A percentile compares a stretch with the other conserved stretches of the same genome.
Evolutionary conservation across 192 early-diverging fungal species (phyloP).

Genomic region (Backusella psychrophila): DNA sequence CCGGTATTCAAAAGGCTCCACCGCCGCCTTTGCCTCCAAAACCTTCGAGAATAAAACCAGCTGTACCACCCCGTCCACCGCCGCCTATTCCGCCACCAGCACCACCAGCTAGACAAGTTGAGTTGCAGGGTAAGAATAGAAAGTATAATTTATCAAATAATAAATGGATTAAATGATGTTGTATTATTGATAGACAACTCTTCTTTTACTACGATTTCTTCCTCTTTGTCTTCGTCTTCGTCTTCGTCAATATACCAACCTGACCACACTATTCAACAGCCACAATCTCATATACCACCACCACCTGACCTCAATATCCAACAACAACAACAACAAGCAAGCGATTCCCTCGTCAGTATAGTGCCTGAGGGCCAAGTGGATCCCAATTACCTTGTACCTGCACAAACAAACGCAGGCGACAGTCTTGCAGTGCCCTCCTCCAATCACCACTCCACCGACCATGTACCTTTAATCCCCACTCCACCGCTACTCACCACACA

Average conservation of each 20-base stretch:
- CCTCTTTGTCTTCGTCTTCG: background rate
- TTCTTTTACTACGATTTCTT: background rate
- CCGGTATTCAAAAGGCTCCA: constrained; percentile 9
- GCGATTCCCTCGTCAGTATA: constrained; percentile 15
- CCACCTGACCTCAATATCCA: background rate
- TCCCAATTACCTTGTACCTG: constrained; percentile 51
- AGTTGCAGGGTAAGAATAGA: constrained; percentile 11
- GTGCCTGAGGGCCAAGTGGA: constrained; percentile 55
- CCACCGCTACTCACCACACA: constrained; percentile 54
- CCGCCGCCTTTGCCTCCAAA: constrained; percentile 53
- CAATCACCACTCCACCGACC: constrained; percentile 32
- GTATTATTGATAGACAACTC: constrained; percentile 3
- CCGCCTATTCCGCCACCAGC: constrained; percentile 38
- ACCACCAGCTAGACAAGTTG: constrained; percentile 6
- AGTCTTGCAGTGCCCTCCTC: constrained; percentile 31
- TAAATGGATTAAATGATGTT: background rate
- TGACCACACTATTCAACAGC: background rate
- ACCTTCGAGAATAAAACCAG: constrained; percentile 49
- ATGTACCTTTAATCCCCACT: constrained; percentile 56
- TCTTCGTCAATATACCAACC: background rate
- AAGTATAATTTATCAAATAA: background rate
- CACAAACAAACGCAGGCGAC: constrained; percentile 48
- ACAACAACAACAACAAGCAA: background rate
- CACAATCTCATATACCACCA: constrained; percentile 2
- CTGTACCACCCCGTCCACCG: constrained; percentile 44